Conservation (phyloP, 768 basidiomycete species). For the Suillus americanus region DNA sequence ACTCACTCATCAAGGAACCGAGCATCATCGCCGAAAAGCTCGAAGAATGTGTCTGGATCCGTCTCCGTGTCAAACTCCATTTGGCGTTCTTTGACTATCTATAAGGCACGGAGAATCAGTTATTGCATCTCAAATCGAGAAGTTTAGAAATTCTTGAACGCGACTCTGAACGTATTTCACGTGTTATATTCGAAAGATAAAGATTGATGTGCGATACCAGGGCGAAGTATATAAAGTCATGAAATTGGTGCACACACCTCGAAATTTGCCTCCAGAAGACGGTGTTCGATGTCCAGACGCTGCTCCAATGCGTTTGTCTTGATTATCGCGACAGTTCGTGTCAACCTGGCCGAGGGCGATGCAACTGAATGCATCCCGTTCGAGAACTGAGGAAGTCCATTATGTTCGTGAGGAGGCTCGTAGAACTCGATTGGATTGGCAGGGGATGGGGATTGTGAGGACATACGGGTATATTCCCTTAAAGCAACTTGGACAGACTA, state of each 20-base stretch:
- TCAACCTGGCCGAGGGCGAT: constrained; percentile 20
- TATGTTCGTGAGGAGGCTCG: constrained; percentile 10
- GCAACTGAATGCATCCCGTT: constrained; percentile 7
- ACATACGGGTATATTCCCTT: constrained; percentile 9
- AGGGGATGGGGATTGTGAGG: constrained; percentile 15
- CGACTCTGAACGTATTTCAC: background rate
- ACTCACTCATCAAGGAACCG: constrained; percentile 76
- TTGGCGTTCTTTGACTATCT: constrained; percentile 87
- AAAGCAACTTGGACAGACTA: constrained; percentile 8
- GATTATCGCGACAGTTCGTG: constrained; percentile 83
- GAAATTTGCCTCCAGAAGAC: constrained; percentile 78
- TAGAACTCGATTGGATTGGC: constrained; percentile 18
- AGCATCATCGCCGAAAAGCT: constrained; percentile 79
- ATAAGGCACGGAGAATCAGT: constrained; percentile 19
- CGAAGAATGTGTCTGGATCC: constrained; percentile 76
- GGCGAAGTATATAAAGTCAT: background rate
- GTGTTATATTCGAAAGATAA: constrained; percentile 8
- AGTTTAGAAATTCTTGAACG: background rate
- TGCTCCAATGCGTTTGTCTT: constrained; percentile 74
- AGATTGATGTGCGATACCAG: background rate
- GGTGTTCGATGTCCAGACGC: constrained; percentile 77
- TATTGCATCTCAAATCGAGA: constrained; percentile 6
- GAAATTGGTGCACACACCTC: constrained; percentile 50
- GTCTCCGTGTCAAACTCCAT: constrained; percentile 87
- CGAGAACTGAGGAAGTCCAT: constrained; percentile 6